Percentiles rank a stretch among this genome's conserved stretches.
Evolutionary conservation across 2,329 filamentous ascomycete genomes (phyloP).

Genomic region (Aspergillus candidus): DNA sequence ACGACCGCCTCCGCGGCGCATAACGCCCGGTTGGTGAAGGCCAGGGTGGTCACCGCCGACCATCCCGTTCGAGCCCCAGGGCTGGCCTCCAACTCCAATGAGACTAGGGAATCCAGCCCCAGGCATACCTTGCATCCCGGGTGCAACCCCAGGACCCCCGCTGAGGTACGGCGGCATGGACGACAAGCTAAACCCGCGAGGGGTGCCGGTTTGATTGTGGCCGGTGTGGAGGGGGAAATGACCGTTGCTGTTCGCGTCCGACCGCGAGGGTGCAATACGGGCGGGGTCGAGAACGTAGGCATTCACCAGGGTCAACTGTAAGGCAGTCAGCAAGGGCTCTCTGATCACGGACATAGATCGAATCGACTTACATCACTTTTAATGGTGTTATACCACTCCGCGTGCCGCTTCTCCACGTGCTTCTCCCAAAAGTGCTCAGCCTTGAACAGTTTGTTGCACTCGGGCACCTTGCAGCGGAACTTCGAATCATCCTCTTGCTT

Average conservation of each 20-base stretch:
- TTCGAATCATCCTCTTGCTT: conserved; percentile 98
- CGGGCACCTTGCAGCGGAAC: conserved; percentile 91
- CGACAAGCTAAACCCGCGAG: conserved; percentile 82
- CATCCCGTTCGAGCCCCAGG: conserved; percentile 28
- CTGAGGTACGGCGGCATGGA: conserved; percentile 59
- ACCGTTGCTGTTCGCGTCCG: conserved; percentile 90
- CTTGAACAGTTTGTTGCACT: conserved; percentile 96
- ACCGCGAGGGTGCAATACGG: conserved; percentile 87
- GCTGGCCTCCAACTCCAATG: conserved; percentile 24
- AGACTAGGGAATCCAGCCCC: conserved; percentile 27
- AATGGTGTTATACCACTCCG: conserved; percentile 75
- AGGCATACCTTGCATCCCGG: conserved; percentile 28
- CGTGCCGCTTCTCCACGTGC: conserved; percentile 92
- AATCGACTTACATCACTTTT: conserved; percentile 67
- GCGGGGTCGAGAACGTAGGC: conserved; percentile 90
- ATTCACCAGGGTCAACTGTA: conserved; percentile 81
- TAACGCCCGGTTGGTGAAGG: conserved; percentile 55
- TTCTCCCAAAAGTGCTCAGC: conserved; percentile 96
- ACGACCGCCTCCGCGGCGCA: conserved; percentile 61
- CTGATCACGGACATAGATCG: neutral
- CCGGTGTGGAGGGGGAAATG: conserved; percentile 81
- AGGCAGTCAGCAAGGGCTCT: conserved; percentile 27
- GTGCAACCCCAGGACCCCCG: conserved; percentile 37
- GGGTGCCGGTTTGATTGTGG: conserved; percentile 73
- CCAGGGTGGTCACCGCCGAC: conserved; percentile 35